Base-by-base conservation (phyloP, 2,329 filamentous ascomycete species). In the Chaetomiaceae sp. region DNA sequence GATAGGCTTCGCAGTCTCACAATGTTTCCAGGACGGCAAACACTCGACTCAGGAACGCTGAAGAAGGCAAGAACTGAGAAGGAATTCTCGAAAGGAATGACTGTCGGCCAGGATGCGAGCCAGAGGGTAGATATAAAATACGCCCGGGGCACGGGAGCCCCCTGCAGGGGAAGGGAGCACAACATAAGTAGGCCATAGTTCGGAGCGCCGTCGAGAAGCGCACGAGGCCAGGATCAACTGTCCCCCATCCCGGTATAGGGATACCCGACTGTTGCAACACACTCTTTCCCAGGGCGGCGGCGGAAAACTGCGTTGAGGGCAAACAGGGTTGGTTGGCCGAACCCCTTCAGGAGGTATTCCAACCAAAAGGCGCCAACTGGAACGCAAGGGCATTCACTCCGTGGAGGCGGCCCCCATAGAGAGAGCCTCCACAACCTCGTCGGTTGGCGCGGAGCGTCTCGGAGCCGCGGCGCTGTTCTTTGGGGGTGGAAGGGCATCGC, bases 81-180 rank as follows among this genome's bases (percentile, higher is more conserved):
- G 49, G 48, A 47, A 51, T 55, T 54, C 51, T 34, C 17, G 50
- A 38, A 46, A 52, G 57, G 56, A 59, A 58, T 59, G 56, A 43
- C 38, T 43, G 26, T 38, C 39, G 22, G 43, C 50, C 57, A 51
- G 40, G 46, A 52, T 51, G 56, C 51, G 51, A 56, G 57, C 52
- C 55, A 57, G 41, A 56, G 47, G 47, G 34, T 29, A 47, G 30
- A 54, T 58, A 58, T 58, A 57, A 58, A 40, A 55, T 55, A 54
- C 51, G 51, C 47, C 12, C 52, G 45, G 24, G 34, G 29, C 15
- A 18, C 20, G 42, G 38, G 19, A 38, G 27, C 15, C 33, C 40
- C 40, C 36, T 42, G 45, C 30, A 53, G 47, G 50, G 36, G n/a
- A 49, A 44, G 55, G 47, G 44, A 52, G 40, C 15, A 39, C 33